Conservation (phyloP, 2,329 filamentous ascomycete species). For the Claviceps humidiphila region DNA sequence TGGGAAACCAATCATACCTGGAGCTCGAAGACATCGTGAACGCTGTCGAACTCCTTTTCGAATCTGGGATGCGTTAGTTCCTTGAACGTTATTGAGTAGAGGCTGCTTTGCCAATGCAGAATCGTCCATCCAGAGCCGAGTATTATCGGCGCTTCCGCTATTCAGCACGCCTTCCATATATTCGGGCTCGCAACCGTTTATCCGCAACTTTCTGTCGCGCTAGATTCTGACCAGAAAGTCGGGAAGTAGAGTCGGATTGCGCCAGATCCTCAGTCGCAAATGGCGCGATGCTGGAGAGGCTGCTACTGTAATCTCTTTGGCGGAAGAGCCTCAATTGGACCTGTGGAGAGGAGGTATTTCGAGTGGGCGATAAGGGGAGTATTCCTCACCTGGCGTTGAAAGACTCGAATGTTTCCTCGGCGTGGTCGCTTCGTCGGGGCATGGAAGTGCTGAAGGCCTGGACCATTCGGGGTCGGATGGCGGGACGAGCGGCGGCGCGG, state of each 20-base stretch:
- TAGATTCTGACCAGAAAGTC: neutral
- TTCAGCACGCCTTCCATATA: neutral
- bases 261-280: too few species aligned
- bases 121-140: neutral
- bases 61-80: slow-evolving; percentile 51
- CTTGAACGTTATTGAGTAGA: slow-evolving; percentile 11
- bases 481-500: slow-evolving; percentile 48
- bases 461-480: slow-evolving; percentile 40
- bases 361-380: neutral
- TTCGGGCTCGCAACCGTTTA: neutral
- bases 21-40: slow-evolving; percentile 99
- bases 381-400: slow-evolving; percentile 82
- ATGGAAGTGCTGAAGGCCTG: slow-evolving; percentile 52
- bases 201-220: neutral
- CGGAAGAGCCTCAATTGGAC: neutral
- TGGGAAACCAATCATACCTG: slow-evolving; percentile 51
- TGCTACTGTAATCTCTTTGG: neutral
- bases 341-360: neutral
- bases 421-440: slow-evolving; percentile 48
- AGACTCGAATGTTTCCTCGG: slow-evolving; percentile 97
- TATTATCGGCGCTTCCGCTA: neutral
- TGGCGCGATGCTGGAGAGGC: too few species aligned
- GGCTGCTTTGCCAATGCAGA: neutral
- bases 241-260: too few species aligned
- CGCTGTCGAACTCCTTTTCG: slow-evolving; percentile 96